Evolutionary conservation across 2,329 filamentous ascomycete genomes (phyloP).

Genomic region (Scytalidium lignicola): DNA sequence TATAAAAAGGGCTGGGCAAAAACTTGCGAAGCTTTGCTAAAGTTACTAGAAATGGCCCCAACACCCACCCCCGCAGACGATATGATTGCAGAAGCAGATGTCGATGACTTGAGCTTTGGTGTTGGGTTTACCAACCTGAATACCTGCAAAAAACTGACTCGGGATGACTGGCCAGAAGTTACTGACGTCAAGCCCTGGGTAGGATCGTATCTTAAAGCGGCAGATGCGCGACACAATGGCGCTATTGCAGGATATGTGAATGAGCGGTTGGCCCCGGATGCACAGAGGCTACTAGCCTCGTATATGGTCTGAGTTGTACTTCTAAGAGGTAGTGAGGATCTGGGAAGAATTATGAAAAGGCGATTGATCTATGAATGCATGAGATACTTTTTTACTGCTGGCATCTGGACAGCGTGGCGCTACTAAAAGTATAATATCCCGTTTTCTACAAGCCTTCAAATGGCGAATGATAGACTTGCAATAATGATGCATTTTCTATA

Average conservation of each 20-base stretch:
- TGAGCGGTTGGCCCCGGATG: conserved; percentile 62
- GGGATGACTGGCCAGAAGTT: conserved; percentile 84
- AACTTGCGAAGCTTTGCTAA: conserved; percentile 84
- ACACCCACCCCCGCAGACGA: conserved; percentile 63
- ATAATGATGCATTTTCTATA: neutral
- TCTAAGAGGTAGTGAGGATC: neutral
- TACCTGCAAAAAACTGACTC: conserved; percentile 70
- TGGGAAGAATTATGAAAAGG: neutral
- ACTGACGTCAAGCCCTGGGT: conserved; percentile 79
- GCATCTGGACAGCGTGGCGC: neutral
- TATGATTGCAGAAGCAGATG: conserved; percentile 78
- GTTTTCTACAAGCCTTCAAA: neutral
- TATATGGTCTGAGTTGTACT: conserved; percentile 36
- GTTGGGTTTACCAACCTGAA: conserved; percentile 91
- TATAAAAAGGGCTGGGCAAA: conserved; percentile 88
- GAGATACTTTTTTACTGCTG: neutral
- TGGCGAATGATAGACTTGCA: neutral
- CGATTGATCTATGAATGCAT: neutral
- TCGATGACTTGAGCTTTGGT: conserved; percentile 92
- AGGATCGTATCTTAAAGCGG: conserved; percentile 55
- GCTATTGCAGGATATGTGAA: conserved; percentile 66
- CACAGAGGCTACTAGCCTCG: conserved; percentile 38
- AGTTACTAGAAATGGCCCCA: conserved; percentile 84
- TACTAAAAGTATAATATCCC: neutral
- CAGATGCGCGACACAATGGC: conserved; percentile 68